These are phyloP conservation scores for Aspergillus fumigatus DNA, from an alignment of 2,329 filamentous ascomycete genomes.

Conservation along the genomic window DNA sequence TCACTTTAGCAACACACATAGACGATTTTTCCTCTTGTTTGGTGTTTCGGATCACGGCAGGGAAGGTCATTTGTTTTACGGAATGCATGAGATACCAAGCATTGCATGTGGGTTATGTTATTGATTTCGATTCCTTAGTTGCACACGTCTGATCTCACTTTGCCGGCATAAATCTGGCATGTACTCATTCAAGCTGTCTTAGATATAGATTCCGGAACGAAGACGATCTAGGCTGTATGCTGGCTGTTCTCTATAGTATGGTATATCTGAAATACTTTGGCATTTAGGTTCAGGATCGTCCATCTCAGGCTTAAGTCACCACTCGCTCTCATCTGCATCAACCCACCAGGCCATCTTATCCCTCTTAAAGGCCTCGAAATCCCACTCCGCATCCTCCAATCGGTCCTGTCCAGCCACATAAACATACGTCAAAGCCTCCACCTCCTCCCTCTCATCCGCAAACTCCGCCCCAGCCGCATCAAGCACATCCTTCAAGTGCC, in stretches of 20 bases:
- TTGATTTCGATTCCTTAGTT: background rate
- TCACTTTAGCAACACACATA: background rate
- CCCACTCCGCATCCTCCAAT: constrained; percentile 77
- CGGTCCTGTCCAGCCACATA: constrained; percentile 46
- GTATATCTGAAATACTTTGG: background rate
- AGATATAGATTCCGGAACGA: background rate
- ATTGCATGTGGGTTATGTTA: constrained; percentile 8
- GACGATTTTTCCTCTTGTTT: background rate
- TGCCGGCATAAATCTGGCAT: background rate
- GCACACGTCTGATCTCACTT: background rate
- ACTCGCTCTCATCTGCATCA: constrained; percentile 43
- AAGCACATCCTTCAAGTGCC: constrained; percentile 35
- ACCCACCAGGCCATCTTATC: constrained; percentile 66
- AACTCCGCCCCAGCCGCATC: constrained; percentile 50
- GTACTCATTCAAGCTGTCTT: background rate
- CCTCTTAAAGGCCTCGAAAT: constrained; percentile 74
- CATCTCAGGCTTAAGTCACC: constrained; percentile 17
- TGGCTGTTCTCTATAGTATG: background rate
- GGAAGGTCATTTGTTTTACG: constrained; percentile 4
- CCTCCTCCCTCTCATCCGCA: constrained; percentile 42
- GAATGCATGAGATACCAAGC: constrained; percentile 22
- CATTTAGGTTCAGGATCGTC: too few relatives aligned
- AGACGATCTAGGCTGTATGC: background rate
- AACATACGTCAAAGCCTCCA: constrained; percentile 61
- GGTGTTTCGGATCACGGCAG: background rate